Percentiles rank a stretch among this genome's conserved stretches.
phyloP scores from a whole-genome alignment of 2,329 filamentous ascomycete species.

The Volutella citrinella region DNA sequence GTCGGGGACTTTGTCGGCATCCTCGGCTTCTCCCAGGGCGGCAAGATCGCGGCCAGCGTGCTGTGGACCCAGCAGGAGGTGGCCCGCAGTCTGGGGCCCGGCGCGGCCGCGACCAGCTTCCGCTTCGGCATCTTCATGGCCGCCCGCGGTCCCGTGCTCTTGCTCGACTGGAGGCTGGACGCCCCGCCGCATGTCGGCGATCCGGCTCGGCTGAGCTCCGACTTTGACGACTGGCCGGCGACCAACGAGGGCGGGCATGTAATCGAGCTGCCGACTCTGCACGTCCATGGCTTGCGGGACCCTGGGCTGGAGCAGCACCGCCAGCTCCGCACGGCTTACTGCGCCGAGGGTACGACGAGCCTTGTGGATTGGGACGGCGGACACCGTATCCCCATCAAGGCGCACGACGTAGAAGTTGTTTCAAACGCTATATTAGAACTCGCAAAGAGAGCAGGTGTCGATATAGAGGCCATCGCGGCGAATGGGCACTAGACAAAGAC shows the following conservation, averaged over 20 bases:
- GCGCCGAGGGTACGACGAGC: slow-evolving; percentile 48
- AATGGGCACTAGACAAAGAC: too few species aligned
- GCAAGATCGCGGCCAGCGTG: slow-evolving; percentile 58
- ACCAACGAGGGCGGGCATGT: slow-evolving; percentile 40
- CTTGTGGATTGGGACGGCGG: slow-evolving; percentile 72
- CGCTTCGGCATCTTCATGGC: slow-evolving; percentile 36
- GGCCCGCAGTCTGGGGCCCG: slow-evolving; percentile 31
- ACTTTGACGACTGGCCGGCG: slow-evolving; percentile 40
- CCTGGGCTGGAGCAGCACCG: slow-evolving; percentile 52
- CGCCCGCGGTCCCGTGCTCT: slow-evolving; percentile 30
- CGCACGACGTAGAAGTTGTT: slow-evolving; percentile 55
- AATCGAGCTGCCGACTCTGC: slow-evolving; percentile 31
- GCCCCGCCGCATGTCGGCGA: slow-evolving; percentile 47
- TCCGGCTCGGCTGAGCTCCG: slow-evolving; percentile 18
- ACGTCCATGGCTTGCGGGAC: slow-evolving; percentile 53
- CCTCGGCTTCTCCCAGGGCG: slow-evolving; percentile 66
- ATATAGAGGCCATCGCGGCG: too few species aligned
- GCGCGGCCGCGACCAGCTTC: slow-evolving; percentile 23
- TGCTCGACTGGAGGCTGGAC: slow-evolving; percentile 39
- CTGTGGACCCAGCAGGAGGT: slow-evolving; percentile 60
- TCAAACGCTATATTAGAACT: slow-evolving; percentile 24
- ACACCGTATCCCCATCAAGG: slow-evolving; percentile 69
- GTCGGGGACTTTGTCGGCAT: slow-evolving; percentile 58
- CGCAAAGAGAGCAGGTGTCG: too few species aligned
- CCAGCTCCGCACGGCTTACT: slow-evolving; percentile 57